phyloP scores from a whole-genome alignment of 2,329 filamentous ascomycete genomes.

The Fusarium sambucinum region DNA sequence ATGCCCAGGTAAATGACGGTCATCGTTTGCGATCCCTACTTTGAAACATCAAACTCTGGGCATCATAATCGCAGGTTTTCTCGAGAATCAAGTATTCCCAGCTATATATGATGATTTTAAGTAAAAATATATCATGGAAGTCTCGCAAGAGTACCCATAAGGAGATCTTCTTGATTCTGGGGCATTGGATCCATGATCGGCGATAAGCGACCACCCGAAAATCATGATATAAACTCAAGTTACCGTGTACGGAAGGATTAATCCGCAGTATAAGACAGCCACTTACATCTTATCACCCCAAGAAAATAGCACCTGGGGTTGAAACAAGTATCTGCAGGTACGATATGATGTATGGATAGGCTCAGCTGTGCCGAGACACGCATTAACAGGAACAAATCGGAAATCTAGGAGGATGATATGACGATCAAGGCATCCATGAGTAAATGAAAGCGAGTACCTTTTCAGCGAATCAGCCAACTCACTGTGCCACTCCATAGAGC shows the following conservation, averaged over 20 bases:
- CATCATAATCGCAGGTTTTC: not conserved
- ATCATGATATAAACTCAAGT: not conserved
- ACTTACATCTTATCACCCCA: not conserved
- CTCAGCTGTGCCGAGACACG: not conserved
- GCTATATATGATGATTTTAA: too few species aligned
- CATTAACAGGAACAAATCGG: not conserved
- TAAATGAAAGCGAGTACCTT: not conserved
- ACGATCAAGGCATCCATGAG: not conserved
- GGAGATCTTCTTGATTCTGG: not conserved
- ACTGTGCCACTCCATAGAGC: not conserved
- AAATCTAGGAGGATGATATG: not conserved
- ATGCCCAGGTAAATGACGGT: not conserved
- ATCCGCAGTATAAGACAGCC: not conserved
- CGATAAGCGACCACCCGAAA: not conserved
- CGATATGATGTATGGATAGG: not conserved
- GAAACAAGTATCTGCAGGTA: slow-evolving; percentile 5
- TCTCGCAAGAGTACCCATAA: not conserved
- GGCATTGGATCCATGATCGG: not conserved
- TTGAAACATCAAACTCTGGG: slow-evolving; percentile 2
- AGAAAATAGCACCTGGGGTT: not conserved
- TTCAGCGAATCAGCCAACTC: slow-evolving; percentile 1
- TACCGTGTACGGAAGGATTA: not conserved
- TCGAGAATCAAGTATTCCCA: not conserved
- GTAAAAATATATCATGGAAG: not conserved
- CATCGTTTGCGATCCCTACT: not conserved